Evolutionary conservation across 2,329 filamentous ascomycete species (phyloP), one percentile per base, ranked within the genome.

Genomic region (Thielaviopsis ethacetica): DNA sequence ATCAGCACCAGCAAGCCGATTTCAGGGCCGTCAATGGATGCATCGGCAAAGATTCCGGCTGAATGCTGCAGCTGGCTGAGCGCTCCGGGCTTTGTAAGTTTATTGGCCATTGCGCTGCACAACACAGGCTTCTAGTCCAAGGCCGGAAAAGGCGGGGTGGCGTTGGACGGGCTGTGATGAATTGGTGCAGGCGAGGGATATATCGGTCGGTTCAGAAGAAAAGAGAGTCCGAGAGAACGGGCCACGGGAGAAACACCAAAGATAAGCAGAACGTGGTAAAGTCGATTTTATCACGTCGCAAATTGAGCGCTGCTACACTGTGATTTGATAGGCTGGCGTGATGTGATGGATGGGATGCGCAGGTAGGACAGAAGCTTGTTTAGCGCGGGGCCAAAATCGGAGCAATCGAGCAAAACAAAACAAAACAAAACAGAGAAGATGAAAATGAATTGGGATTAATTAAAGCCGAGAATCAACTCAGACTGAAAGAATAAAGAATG

Each of bases 1-100:
- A 98, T 85, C 60, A 90, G 80, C 53, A 98, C 89, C 65, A 98
- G 76, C 1, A 91, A 97, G 65, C 93, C 93, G 67, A 98, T 96
- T 62, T 88, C 79, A 3, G 93, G 91, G 1, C 93, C 93, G 69
- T 97, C 91, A 60, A 95, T 81, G 21, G 84, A 88, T 84, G 95
- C 90, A 72, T 96, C 91, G 55, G 91, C 87, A 72, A 88, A 96
- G 70, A 96, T 95, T 68, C 91, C 91, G 4, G 91, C 86, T 26
- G 91, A 89, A 73, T 96, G 91, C 67, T 61, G 59, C 19, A 82
- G 81, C 65, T 77, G 77, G 68, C 79, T 81, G 67, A 83, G 72
- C 57, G 77, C 71, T 66, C 80, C 77, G 59, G 71, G 59, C 21
- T 57, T 62, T 70, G 81, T 83, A 59, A 73, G 65, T 67, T 78